Percentiles rank a stretch among this genome's conserved stretches.
Evolutionary conservation across 1,284 basidiomycete species (phyloP).

Genomic region (Coriolopsis trogii): DNA sequence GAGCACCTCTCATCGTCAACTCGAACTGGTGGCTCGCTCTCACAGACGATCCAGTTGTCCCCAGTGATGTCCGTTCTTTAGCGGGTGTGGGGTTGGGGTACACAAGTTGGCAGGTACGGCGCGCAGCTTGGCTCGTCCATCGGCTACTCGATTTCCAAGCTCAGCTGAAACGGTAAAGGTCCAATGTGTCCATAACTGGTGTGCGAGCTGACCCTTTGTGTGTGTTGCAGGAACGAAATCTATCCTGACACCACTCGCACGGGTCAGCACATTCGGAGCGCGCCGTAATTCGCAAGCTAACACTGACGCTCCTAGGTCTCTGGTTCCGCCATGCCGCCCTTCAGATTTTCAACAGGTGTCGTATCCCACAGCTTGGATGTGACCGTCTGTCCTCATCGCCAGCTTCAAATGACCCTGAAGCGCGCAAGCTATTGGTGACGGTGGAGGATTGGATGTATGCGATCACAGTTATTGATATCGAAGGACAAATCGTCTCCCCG

Average conservation of each 20-base stretch:
- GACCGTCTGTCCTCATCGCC: constrained; percentile 64
- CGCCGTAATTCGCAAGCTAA: neutral
- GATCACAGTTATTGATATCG: constrained; percentile 64
- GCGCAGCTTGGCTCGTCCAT: constrained; percentile 84
- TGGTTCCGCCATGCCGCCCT: constrained; percentile 64
- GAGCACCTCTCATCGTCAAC: constrained; percentile 86
- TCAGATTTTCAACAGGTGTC: constrained; percentile 77
- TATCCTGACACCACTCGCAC: constrained; percentile 59
- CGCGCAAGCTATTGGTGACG: constrained; percentile 72
- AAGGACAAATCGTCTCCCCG: constrained; percentile 38
- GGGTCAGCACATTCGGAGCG: constrained; percentile 38
- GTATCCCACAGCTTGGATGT: constrained; percentile 68
- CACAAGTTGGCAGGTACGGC: constrained; percentile 83
- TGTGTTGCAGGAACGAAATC: constrained; percentile 54
- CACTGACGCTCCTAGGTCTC: constrained; percentile 44
- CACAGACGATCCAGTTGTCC: constrained; percentile 60
- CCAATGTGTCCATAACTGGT: neutral
- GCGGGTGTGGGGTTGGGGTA: constrained; percentile 49
- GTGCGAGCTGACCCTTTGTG: neutral
- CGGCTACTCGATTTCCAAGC: constrained; percentile 83
- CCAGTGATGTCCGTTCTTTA: constrained; percentile 42
- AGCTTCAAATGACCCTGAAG: constrained; percentile 43
- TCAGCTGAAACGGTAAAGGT: constrained; percentile 60
- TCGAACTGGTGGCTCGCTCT: constrained; percentile 99
- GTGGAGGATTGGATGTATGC: constrained; percentile 85